A percentile compares a stretch with the other conserved stretches of the same genome.
phyloP scores from a whole-genome alignment of 305 asterid species.

The Galium porrigens region DNA sequence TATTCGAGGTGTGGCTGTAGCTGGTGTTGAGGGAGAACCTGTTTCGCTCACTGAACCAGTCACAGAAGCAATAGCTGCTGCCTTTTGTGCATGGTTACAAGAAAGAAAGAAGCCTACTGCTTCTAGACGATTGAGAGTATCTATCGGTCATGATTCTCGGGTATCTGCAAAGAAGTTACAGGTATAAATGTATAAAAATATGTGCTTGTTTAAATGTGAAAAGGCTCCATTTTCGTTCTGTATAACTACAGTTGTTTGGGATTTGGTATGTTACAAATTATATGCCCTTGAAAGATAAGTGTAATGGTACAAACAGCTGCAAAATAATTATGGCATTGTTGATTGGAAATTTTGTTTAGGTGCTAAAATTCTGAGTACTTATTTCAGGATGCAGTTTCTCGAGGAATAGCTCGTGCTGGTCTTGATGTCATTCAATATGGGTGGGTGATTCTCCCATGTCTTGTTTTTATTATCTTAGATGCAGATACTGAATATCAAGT shows the following conservation, averaged over 20 bases:
- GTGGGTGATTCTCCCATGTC: constrained; percentile 33
- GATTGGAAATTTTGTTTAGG: background rate
- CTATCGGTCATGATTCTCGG: constrained; percentile 92
- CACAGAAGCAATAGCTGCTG: constrained; percentile 94
- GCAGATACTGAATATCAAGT: constrained; percentile 4
- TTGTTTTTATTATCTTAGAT: constrained; percentile 7
- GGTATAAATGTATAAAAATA: constrained; percentile 25
- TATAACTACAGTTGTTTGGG: background rate
- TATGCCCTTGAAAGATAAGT: background rate
- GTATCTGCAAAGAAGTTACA: constrained; percentile 77
- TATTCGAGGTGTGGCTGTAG: constrained; percentile 94
- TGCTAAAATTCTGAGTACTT: constrained; percentile 12
- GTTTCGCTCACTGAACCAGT: constrained; percentile 69
- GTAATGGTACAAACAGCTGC: background rate
- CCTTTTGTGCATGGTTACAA: constrained; percentile 75
- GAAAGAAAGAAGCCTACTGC: constrained; percentile 50
- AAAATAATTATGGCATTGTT: background rate
- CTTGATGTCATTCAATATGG: constrained; percentile 71
- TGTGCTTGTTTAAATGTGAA: background rate
- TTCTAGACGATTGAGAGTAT: constrained; percentile 53
- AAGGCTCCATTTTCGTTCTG: background rate
- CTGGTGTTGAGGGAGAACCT: constrained; percentile 87
- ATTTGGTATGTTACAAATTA: background rate
- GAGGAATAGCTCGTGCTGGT: constrained; percentile 72
- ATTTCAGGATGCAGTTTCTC: constrained; percentile 83